phyloP scores from a whole-genome alignment of 1,284 basidiomycete genomes.

The Trichosporon faecale region DNA sequence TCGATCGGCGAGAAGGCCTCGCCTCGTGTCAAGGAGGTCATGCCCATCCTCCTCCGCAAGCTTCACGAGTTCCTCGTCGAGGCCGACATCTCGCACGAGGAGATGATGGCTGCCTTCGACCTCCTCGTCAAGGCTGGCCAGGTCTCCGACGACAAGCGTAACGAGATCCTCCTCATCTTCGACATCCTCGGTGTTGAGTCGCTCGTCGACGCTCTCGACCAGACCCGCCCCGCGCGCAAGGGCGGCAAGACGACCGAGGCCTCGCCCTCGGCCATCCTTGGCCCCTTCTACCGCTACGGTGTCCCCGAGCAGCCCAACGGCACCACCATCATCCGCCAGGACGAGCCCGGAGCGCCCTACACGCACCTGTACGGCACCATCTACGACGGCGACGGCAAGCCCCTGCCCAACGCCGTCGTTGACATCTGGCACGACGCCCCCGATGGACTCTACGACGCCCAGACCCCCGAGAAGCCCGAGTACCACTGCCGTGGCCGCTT shows the following conservation, averaged over 20 bases:
- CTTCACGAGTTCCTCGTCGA: conserved; percentile 45
- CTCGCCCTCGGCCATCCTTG: conserved; percentile 47
- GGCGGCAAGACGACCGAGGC: conserved; percentile 18
- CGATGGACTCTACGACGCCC: conserved; percentile 52
- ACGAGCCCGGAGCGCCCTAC: conserved; percentile 38
- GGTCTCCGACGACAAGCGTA: conserved; percentile 46
- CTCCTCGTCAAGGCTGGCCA: conserved; percentile 48
- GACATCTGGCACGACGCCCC: conserved; percentile 51
- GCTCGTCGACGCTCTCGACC: conserved; percentile 34
- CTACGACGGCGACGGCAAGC: conserved; percentile 42
- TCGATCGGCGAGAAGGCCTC: conserved; percentile 36
- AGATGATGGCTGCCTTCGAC: conserved; percentile 50
- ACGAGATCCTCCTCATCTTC: conserved; percentile 51
- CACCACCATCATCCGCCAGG: conserved; percentile 36
- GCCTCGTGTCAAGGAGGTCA: conserved; percentile 44
- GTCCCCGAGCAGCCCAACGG: conserved; percentile 45
- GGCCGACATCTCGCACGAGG: conserved; percentile 47
- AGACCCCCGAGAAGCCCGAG: conserved; percentile 48
- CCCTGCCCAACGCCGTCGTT: conserved; percentile 43
- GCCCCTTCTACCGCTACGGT: conserved; percentile 33
- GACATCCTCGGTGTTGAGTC: conserved; percentile 52
- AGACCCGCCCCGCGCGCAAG: conserved; percentile 24
- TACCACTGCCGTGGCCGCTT: conserved; percentile 45
- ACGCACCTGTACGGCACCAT: conserved; percentile 43
- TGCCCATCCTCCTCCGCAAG: conserved; percentile 49